Evolutionary conservation across 768 basidiomycete genomes (phyloP).

Genomic region (Rhodotorula babjevae): DNA sequence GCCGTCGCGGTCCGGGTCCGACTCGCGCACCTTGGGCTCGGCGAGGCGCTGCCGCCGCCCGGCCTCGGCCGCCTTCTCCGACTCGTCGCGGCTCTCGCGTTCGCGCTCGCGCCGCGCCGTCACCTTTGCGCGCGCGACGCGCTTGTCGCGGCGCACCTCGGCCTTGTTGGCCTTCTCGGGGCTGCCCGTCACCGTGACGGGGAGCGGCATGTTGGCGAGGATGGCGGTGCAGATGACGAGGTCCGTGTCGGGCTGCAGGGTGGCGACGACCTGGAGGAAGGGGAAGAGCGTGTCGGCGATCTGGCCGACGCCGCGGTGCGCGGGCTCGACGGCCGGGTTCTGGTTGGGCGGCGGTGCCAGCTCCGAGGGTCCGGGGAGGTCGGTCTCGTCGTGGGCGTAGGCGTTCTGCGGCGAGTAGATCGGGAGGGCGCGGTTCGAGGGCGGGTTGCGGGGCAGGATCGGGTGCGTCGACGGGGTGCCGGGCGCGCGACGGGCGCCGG

Average conservation of each 20-base stretch:
- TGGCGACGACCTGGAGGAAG: slow-evolving; percentile 10
- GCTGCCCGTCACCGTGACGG: neutral
- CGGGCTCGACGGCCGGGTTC: neutral
- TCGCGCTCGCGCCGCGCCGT: too few relatives aligned
- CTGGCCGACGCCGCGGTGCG: neutral
- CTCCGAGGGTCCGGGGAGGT: too few relatives aligned
- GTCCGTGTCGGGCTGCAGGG: neutral
- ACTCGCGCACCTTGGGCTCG: neutral
- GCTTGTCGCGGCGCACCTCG: neutral
- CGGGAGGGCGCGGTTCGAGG: neutral
- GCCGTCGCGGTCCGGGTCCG: too few relatives aligned
- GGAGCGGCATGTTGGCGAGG: slow-evolving; percentile 4
- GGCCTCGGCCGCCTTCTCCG: neutral
- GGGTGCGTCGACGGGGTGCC: neutral
- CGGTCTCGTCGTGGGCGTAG: neutral
- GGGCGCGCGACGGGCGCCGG: too few relatives aligned
- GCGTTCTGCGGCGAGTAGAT: neutral
- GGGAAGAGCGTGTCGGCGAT: neutral
- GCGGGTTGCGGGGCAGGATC: neutral
- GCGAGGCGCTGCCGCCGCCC: neutral
- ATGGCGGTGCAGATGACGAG: slow-evolving; percentile 5
- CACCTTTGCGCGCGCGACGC: neutral
- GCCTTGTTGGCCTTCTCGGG: neutral
- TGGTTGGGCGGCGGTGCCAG: neutral
- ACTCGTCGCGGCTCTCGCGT: neutral